phyloP scores from a whole-genome alignment of 1,284 basidiomycete genomes.

The Ustilago lituana region DNA sequence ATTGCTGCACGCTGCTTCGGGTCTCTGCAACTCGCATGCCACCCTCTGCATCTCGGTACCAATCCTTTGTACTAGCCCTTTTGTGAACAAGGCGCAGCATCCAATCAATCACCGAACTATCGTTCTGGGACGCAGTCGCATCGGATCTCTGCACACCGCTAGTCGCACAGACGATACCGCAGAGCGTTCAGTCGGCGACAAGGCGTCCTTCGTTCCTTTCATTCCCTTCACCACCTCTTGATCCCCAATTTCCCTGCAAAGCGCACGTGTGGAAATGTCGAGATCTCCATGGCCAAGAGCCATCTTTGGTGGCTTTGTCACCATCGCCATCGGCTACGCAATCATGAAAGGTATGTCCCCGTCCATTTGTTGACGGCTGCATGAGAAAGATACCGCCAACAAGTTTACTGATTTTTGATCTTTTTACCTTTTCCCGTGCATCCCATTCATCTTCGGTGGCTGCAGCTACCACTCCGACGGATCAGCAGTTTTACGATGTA shows the following conservation, averaged over 20 bases:
- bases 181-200: not conserved
- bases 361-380: slow-evolving; percentile 9
- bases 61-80: not conserved
- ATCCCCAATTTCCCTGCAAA: not conserved
- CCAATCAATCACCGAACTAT: no score
- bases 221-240: slow-evolving; percentile 3
- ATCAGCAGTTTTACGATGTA: slow-evolving; percentile 61
- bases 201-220: slow-evolving; percentile 4
- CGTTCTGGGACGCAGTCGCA: no score
- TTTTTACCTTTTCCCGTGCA: not conserved
- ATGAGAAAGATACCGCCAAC: not conserved
- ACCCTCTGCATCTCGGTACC: not conserved
- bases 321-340: slow-evolving; percentile 47
- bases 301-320: slow-evolving; percentile 33
- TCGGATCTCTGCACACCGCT: not conserved
- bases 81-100: not conserved
- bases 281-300: slow-evolving; percentile 48
- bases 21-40: not conserved
- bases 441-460: slow-evolving; percentile 2
- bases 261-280: slow-evolving; percentile 16
- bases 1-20: not conserved
- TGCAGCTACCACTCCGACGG: slow-evolving; percentile 58
- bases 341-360: slow-evolving; percentile 58
- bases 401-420: not conserved
- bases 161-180: not conserved